A percentile compares a stretch with the other conserved stretches of the same genome.
phyloP scores from a whole-genome alignment of 2,329 filamentous ascomycete species.

The Cyanodermella asteris region DNA sequence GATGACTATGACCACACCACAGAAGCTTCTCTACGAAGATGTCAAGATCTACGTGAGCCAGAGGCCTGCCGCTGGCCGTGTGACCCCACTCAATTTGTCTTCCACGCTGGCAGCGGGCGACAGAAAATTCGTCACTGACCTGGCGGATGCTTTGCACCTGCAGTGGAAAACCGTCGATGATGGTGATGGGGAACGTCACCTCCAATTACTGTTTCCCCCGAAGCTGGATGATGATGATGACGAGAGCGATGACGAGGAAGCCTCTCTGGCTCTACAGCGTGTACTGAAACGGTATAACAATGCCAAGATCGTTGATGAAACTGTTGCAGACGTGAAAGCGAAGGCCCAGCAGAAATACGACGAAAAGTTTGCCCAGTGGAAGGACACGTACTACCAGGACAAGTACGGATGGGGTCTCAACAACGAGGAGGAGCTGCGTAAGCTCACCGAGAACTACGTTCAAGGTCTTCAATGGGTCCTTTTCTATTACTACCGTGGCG shows the following conservation, averaged over 20 bases:
- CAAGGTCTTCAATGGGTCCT: constrained; percentile 96
- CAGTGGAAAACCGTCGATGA: constrained; percentile 43
- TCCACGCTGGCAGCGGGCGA: constrained; percentile 55
- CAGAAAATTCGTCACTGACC: constrained; percentile 77
- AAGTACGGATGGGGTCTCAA: constrained; percentile 82
- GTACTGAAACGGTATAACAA: constrained; percentile 83
- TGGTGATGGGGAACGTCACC: constrained; percentile 42
- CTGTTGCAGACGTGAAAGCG: constrained; percentile 54
- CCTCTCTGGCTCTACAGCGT: constrained; percentile 58
- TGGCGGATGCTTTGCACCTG: constrained; percentile 48
- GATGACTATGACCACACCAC: constrained; percentile 52
- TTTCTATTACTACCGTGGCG: constrained; percentile 92
- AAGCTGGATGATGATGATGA: constrained; percentile 26
- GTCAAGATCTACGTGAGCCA: constrained; percentile 67
- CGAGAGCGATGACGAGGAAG: constrained; percentile 60
- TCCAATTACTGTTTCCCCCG: constrained; percentile 39
- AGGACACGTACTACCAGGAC: constrained; percentile 72
- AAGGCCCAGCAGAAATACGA: constrained; percentile 72
- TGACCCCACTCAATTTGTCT: constrained; percentile 48
- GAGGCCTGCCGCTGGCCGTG: constrained; percentile 30
- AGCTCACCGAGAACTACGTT: constrained; percentile 86
- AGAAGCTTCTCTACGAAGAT: constrained; percentile 61
- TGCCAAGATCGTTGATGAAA: constrained; percentile 62
- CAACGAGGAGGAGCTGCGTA: constrained; percentile 57
- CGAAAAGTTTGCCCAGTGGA: constrained; percentile 78